These are phyloP conservation scores for Piloderma croceum DNA, from an alignment of 768 basidiomycete species.

Conservation along the genomic window DNA sequence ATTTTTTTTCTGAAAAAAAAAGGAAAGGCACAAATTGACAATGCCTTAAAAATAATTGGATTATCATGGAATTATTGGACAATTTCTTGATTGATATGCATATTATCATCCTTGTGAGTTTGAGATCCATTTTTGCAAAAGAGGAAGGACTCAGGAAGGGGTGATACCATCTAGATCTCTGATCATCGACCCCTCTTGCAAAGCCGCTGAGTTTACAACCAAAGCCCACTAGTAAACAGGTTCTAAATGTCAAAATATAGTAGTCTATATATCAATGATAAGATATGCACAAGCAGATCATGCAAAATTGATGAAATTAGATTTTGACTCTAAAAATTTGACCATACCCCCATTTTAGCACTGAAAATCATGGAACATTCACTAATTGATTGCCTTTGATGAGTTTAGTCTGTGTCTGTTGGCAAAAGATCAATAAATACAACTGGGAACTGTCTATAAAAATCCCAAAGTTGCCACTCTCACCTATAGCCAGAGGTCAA, in stretches of 20 bases:
- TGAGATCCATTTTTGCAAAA: no score
- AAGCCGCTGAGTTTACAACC: no score
- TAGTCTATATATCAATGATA: background rate
- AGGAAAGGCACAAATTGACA: no score
- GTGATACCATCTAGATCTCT: no score
- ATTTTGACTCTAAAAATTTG: constrained; percentile 11
- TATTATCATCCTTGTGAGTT: no score
- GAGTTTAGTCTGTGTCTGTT: constrained; percentile 7
- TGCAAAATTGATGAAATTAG: background rate
- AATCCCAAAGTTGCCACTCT: background rate
- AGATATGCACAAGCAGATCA: constrained; percentile 13
- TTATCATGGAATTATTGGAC: no score
- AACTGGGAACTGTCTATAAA: background rate
- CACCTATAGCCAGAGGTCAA: constrained; percentile 18
- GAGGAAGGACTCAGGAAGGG: no score
- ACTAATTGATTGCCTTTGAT: constrained; percentile 16
- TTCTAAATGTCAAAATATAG: constrained; percentile 3
- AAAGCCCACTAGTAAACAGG: no score
- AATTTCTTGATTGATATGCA: no score
- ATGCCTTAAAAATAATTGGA: no score
- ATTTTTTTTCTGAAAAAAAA: no score
- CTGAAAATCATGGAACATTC: constrained; percentile 18
- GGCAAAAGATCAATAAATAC: background rate
- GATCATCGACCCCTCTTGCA: no score
- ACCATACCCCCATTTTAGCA: constrained; percentile 13